A percentile compares a stretch with the other conserved stretches of the same genome.
phyloP scores from a whole-genome alignment of 2,329 filamentous ascomycete genomes.

The Epichloe uncinata region DNA sequence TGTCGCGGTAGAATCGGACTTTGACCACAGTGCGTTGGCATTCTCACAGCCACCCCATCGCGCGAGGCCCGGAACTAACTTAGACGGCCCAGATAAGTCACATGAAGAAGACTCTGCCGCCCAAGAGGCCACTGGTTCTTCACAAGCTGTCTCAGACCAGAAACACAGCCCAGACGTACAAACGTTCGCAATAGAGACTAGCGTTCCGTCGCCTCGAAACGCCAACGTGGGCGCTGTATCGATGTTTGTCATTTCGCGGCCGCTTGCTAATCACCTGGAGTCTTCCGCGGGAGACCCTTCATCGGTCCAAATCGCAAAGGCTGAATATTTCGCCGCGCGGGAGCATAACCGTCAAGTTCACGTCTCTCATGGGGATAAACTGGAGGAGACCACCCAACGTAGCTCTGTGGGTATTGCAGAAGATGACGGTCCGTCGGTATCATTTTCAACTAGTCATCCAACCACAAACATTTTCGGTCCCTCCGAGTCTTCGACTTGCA shows the following conservation, averaged over 20 bases:
- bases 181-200: not conserved
- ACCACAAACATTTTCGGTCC: not conserved
- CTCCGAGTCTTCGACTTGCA: not conserved
- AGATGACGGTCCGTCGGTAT: not conserved
- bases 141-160: not conserved
- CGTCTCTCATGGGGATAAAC: too few relatives aligned
- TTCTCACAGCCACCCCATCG: not conserved
- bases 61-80: not conserved
- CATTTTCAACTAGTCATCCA: not conserved
- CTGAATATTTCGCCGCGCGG: constrained; percentile 25
- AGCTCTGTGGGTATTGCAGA: not conserved
- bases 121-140: not conserved
- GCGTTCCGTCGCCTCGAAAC: not conserved
- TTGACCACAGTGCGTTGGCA: not conserved
- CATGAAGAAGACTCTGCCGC: not conserved
- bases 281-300: not conserved
- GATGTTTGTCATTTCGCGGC: not conserved
- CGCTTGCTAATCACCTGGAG: not conserved
- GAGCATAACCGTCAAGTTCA: constrained; percentile 18
- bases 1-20: not conserved
- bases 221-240: not conserved
- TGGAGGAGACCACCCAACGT: constrained; percentile 6
- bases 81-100: not conserved
- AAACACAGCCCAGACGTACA: not conserved
- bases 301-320: not conserved